Evolutionary conservation across 2,329 filamentous ascomycete genomes (phyloP).

Genomic region (Penicillium sp.): DNA sequence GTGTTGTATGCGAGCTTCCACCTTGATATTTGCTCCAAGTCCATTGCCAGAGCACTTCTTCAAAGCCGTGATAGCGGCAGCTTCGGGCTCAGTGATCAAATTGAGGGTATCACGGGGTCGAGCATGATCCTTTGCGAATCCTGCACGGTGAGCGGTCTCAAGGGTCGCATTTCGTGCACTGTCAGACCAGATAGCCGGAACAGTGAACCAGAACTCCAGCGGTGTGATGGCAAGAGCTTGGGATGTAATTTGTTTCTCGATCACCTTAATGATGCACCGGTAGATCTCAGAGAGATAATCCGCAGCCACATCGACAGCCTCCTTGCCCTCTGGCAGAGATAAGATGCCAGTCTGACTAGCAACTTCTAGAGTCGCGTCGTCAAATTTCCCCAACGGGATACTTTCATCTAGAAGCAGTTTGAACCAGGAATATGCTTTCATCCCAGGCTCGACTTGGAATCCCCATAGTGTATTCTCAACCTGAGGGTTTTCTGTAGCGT

Average conservation of each 20-base stretch:
- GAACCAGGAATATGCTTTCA: neutral
- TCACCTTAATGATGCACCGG: slow-evolving; percentile 18
- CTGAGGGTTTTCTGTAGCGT: slow-evolving; percentile 22
- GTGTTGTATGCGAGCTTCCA: neutral
- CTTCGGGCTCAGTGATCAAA: slow-evolving; percentile 27
- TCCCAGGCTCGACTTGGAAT: neutral
- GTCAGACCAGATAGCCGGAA: slow-evolving; percentile 37
- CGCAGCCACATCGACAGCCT: slow-evolving; percentile 24
- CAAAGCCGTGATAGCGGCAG: slow-evolving; percentile 25
- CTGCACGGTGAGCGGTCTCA: slow-evolving; percentile 12
- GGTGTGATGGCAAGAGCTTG: slow-evolving; percentile 11
- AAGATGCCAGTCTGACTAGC: neutral
- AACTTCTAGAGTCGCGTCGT: neutral
- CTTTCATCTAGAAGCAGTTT: neutral
- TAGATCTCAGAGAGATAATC: slow-evolving; percentile 31
- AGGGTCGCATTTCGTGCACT: slow-evolving; percentile 23
- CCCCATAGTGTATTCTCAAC: neutral
- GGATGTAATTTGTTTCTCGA: slow-evolving; percentile 21
- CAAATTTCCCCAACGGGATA: slow-evolving; percentile 1
- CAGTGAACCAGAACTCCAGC: slow-evolving; percentile 32
- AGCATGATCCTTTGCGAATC: slow-evolving; percentile 7
- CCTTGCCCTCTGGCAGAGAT: neutral
- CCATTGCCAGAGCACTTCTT: slow-evolving; percentile 2
- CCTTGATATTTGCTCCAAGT: neutral
- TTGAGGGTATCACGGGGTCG: slow-evolving; percentile 11